Base-by-base conservation (phyloP, 495 filamentous ascomycete genomes). In the Choiromyces venosus region DNA sequence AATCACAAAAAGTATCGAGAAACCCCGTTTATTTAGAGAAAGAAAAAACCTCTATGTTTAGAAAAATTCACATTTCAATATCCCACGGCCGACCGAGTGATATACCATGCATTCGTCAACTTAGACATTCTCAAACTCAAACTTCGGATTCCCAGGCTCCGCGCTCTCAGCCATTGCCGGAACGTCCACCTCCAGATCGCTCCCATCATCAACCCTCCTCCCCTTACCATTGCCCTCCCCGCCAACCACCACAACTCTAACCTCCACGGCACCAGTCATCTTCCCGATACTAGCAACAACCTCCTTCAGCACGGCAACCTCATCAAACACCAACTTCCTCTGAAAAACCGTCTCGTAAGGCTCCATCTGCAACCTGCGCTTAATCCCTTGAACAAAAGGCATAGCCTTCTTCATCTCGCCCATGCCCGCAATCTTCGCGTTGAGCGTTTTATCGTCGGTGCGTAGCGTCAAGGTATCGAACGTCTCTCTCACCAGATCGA, bases 391-490 rank as follows among this genome's bases (percentile, higher is more conserved):
- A 6, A 98, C 89, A 79, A 97, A 99, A 7, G 96, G 96, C 95
- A 98, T 98, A 37, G 92, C 94, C 83, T 94, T 93, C 88, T 99
- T 99, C 87, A 91, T 92, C 83, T 97, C 94, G 37, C 87, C 86
- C 79, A 95, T 87, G 84, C 93, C 93, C 78, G 86, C 87, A 33
- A 94, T 87, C 78, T 89, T 87, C 68, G 87, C 87, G 78, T 87
- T 92, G 29, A 97, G 84, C 70, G 87, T 87, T 85, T 95, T 96
- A 79, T 96, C 92, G 74, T 96, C 89, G 76, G 91, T 81, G 35
- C 80, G 81, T 73, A 92, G 74, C 72, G 80, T 87, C 56, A 87
- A 72, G 44, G 82, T 75, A 71, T 88, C 84, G 76, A 91, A 91
- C 42, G 87, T 83, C 72, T 90, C 86, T 70, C 89, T 88, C 25